Conservation (phyloP, 1,284 basidiomycete genomes). For the Apiotrichum brassicae region DNA sequence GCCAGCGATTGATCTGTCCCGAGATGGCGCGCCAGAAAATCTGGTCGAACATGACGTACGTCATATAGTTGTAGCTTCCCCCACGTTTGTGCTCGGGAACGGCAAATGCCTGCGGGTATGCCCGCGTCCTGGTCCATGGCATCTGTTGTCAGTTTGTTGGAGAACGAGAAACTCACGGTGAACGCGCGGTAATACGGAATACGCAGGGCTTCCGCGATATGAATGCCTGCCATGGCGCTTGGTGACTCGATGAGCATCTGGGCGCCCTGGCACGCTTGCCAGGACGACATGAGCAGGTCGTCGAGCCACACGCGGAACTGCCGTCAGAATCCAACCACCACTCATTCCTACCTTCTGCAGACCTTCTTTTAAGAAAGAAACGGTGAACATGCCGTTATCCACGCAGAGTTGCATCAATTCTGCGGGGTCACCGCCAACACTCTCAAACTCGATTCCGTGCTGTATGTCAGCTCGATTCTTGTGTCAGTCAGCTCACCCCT, state of each 20-base stretch:
- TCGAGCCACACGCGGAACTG: conserved; percentile 96
- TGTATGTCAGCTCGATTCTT: conserved; percentile 34
- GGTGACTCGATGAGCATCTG: conserved; percentile 93
- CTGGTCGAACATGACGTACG: conserved; percentile 73
- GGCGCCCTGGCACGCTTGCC: conserved; percentile 90
- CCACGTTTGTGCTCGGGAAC: conserved; percentile 93
- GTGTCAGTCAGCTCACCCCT: conserved; percentile 56
- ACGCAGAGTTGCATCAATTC: conserved; percentile 92
- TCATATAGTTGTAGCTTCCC: conserved; percentile 95
- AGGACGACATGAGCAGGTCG: conserved; percentile 84
- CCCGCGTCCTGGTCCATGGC: conserved; percentile 60
- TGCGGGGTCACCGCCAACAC: conserved; percentile 92
- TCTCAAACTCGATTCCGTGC: conserved; percentile 88
- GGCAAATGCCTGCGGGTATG: conserved; percentile 95
- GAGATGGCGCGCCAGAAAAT: conserved; percentile 94
- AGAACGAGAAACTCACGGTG: conserved; percentile 60
- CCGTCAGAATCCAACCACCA: background rate
- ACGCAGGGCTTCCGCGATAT: conserved; percentile 86
- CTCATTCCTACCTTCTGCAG: conserved; percentile 63
- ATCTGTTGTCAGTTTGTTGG: conserved; percentile 34
- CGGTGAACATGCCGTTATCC: conserved; percentile 93
- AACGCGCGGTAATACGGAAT: conserved; percentile 93
- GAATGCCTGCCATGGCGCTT: conserved; percentile 96
- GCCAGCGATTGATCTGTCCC: conserved; percentile 91
- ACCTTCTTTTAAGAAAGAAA: conserved; percentile 86